These are phyloP conservation scores for Thalassiosira exigua DNA, from an alignment of 352 stramenopile species.

Conservation along the genomic window DNA sequence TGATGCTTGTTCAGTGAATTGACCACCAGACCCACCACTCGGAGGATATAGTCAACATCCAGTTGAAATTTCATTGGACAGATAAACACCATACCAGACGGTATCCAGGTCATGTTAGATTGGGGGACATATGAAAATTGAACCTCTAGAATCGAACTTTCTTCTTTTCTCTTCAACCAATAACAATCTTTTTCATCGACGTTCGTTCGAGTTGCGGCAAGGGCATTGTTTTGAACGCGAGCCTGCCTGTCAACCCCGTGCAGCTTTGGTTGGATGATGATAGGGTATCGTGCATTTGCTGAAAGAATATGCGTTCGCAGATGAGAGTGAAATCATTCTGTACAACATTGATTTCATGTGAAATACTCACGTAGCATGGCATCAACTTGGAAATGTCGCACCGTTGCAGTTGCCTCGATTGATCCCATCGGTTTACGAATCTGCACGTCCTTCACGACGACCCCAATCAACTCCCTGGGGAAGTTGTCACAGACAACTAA, in stretches of 20 bases:
- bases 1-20: slow-evolving; percentile 51
- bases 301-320: too few species aligned
- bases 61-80: slow-evolving; percentile 58
- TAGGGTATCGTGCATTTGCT: slow-evolving; percentile 31
- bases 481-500: slow-evolving; percentile 68
- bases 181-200: slow-evolving; percentile 51
- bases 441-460: slow-evolving; percentile 60
- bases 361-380: slow-evolving; percentile 62
- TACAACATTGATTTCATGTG: slow-evolving; percentile 54
- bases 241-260: slow-evolving; percentile 49
- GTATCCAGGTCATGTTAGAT: slow-evolving; percentile 57
- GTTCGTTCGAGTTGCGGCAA: neutral
- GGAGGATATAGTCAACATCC: slow-evolving; percentile 66
- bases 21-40: slow-evolving; percentile 52
- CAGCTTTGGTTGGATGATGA: slow-evolving; percentile 62
- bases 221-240: neutral
- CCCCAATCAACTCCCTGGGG: slow-evolving; percentile 59
- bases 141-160: slow-evolving; percentile 54
- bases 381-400: slow-evolving; percentile 70
- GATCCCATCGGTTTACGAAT: slow-evolving; percentile 57
- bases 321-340: too few species aligned
- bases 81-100: slow-evolving; percentile 25
- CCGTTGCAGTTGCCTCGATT: slow-evolving; percentile 45
- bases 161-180: slow-evolving; percentile 51
- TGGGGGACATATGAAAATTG: slow-evolving; percentile 37